Percentiles rank a stretch among this genome's conserved stretches.
Evolutionary conservation across 2,329 filamentous ascomycete species (phyloP).

Genomic region (Coniochaeta sp.): DNA sequence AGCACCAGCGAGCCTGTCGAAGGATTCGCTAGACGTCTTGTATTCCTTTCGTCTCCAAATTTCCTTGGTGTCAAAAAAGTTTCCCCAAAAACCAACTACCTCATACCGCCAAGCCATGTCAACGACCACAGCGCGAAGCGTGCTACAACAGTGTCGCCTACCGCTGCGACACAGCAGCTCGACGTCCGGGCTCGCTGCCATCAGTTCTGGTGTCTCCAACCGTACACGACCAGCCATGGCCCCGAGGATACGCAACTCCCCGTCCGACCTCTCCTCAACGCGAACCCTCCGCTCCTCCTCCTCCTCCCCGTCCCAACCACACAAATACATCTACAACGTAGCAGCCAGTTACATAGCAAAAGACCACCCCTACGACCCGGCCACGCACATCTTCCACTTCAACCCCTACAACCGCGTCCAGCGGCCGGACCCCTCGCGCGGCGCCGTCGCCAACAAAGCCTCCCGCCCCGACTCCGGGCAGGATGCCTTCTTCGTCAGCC

Average conservation of each 20-base stretch:
- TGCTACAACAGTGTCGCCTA: neutral
- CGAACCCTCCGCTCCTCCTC: neutral
- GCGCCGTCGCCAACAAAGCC: constrained; percentile 45
- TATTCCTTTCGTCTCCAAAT: neutral
- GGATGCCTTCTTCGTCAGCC: constrained; percentile 90
- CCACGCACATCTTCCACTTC: constrained; percentile 67
- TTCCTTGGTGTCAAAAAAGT: neutral
- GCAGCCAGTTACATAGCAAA: constrained; percentile 73
- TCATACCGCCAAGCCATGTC: neutral
- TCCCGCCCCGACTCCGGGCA: constrained; percentile 75
- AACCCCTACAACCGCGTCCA: constrained; percentile 56
- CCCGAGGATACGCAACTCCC: neutral
- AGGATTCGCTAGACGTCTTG: constrained; percentile 1
- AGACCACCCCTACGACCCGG: constrained; percentile 58
- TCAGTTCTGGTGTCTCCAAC: neutral
- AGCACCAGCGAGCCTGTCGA: neutral
- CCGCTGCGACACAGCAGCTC: neutral
- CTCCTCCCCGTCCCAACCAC: neutral
- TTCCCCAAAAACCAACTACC: neutral
- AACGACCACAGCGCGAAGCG: neutral
- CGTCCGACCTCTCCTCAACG: neutral
- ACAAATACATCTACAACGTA: constrained; percentile 59
- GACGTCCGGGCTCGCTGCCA: neutral
- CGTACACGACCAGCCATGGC: neutral
- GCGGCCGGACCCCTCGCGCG: constrained; percentile 34